Conservation (phyloP, 257 asterid genomes). For the Catharanthus roseus region DNA sequence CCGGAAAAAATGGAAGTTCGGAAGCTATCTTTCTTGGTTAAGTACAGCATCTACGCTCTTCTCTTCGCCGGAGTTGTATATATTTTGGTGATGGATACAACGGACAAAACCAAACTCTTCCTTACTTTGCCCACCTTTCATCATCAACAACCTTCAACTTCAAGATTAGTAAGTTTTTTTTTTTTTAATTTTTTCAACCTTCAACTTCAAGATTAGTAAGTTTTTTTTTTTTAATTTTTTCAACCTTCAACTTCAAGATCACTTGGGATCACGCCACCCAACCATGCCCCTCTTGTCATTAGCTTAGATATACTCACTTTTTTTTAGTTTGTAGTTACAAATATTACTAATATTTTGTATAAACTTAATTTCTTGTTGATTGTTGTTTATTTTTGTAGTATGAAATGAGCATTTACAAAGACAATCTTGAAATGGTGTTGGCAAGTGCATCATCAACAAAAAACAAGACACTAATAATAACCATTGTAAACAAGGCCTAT, state of each 20-base stretch:
- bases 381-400: slow-evolving; percentile 3
- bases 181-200: no score
- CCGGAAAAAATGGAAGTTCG: background rate
- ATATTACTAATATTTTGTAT: no score
- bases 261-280: no score
- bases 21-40: background rate
- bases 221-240: no score
- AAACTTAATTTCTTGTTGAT: no score
- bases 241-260: no score
- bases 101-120: background rate
- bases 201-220: background rate
- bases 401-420: slow-evolving; percentile 11
- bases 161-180: background rate
- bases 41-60: background rate
- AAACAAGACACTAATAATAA: slow-evolving; percentile 37
- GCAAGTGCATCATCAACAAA: slow-evolving; percentile 24
- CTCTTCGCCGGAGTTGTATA: background rate
- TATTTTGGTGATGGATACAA: background rate
- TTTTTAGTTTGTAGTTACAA: no score
- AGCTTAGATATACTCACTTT: no score
- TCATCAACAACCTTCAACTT: background rate
- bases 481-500: slow-evolving; percentile 40
- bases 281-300: no score
- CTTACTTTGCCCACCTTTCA: background rate
- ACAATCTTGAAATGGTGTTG: slow-evolving; percentile 33